Conservation (phyloP, 345 rosid species). For the Turnera subulata region DNA sequence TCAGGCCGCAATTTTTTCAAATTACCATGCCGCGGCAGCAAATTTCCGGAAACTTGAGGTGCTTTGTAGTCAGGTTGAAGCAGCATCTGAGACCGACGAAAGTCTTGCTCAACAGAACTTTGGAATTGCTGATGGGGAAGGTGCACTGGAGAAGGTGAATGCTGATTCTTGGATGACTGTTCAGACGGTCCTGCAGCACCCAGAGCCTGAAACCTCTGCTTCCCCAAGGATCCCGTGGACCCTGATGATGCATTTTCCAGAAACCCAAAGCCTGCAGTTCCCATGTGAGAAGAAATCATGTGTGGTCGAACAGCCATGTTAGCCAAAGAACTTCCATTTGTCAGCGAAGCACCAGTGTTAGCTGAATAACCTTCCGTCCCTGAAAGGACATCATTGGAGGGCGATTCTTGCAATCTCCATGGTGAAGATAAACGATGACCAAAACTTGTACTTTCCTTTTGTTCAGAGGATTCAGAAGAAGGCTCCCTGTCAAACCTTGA, state of each 20-base stretch:
- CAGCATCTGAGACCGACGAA: conserved; percentile 31
- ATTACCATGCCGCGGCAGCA: conserved; percentile 26
- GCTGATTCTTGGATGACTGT: conserved; percentile 44
- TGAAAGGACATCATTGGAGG: conserved; percentile 24
- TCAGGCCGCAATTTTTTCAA: conserved; percentile 28
- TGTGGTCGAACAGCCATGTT: conserved; percentile 43
- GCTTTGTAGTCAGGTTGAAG: conserved; percentile 48
- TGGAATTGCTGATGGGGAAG: conserved; percentile 29
- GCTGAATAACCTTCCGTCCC: conserved; percentile 43
- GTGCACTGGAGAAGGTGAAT: conserved; percentile 37
- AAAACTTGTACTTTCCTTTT: conserved; percentile 39
- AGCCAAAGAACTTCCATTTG: conserved; percentile 38
- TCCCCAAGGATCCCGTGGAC: conserved; percentile 40
- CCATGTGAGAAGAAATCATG: conserved; percentile 31
- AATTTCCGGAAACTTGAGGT: conserved; percentile 42
- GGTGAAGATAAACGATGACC: conserved; percentile 39
- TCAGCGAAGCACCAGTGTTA: conserved; percentile 29
- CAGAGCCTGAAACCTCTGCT: conserved; percentile 38
- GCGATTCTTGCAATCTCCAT: conserved; percentile 35
- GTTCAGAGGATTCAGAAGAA: conserved; percentile 49
- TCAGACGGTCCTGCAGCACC: conserved; percentile 39
- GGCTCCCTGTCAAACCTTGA: conserved; percentile 45
- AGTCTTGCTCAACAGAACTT: conserved; percentile 33
- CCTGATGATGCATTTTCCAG: conserved; percentile 37
- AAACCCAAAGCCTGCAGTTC: conserved; percentile 38